Evolutionary conservation across 1,139 yeast species (phyloP).

Genomic region (Hansenula anomala): DNA sequence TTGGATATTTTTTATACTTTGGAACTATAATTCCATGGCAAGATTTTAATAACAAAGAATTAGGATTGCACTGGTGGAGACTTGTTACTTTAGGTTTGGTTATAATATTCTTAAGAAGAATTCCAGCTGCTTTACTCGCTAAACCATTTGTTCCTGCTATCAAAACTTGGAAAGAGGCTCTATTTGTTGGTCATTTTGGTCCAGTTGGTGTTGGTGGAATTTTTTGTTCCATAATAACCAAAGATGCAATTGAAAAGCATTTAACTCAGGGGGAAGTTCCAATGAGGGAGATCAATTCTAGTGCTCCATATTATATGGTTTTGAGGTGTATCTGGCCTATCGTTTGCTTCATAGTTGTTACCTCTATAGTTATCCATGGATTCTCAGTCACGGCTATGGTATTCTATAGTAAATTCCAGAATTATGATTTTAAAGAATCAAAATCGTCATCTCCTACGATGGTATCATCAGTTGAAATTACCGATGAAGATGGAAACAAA

Average conservation of each 20-base stretch:
- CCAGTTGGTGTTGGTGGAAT: constrained; percentile 42
- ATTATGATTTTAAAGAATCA: not conserved
- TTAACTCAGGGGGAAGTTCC: constrained; percentile 4
- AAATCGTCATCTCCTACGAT: not conserved
- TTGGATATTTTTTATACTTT: constrained; percentile 30
- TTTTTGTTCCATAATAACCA: constrained; percentile 25
- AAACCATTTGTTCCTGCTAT: constrained; percentile 32
- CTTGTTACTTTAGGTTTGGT: constrained; percentile 26
- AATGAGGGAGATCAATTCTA: not conserved
- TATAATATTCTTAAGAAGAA: constrained; percentile 28
- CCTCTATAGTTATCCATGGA: constrained; percentile 25
- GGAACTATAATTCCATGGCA: constrained; percentile 35
- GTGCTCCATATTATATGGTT: constrained; percentile 9
- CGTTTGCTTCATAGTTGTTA: constrained; percentile 22
- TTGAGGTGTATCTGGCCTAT: constrained; percentile 24
- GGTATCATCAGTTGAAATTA: not conserved
- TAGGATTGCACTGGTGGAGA: constrained; percentile 29
- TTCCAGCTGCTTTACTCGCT: constrained; percentile 29
- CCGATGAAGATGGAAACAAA: not conserved
- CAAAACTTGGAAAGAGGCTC: constrained; percentile 32
- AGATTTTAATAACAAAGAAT: constrained; percentile 16
- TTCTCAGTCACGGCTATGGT: constrained; percentile 20
- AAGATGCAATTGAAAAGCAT: constrained; percentile 14
- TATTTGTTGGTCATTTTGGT: constrained; percentile 39
- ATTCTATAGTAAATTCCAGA: constrained; percentile 6